Conservation (phyloP, 2,329 filamentous ascomycete genomes). For the Dactylellina cionopaga region DNA sequence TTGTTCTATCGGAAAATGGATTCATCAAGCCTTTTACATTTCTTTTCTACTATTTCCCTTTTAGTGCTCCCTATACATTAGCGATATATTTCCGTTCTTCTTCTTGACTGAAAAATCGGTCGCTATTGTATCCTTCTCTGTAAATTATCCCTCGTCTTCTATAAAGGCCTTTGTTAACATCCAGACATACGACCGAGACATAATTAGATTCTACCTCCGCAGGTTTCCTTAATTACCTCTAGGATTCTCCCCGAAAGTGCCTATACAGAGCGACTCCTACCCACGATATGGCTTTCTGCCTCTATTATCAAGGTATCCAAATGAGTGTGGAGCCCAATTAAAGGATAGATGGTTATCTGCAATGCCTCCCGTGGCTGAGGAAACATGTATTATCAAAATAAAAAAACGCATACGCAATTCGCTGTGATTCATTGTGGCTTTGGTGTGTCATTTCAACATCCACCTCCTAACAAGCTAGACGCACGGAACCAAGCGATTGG, state of each 20-base stretch:
- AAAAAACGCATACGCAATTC: too few relatives aligned
- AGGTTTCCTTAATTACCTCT: background rate
- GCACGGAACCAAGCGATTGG: too few relatives aligned
- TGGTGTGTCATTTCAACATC: too few relatives aligned
- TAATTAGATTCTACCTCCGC: constrained; percentile 1
- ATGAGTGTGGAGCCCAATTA: background rate
- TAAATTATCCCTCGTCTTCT: constrained; percentile 44
- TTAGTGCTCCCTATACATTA: constrained; percentile 51
- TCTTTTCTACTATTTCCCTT: constrained; percentile 14
- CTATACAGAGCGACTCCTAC: too few relatives aligned
- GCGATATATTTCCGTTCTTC: constrained; percentile 31
- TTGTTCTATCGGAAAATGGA: constrained; percentile 43
- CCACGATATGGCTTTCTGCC: too few relatives aligned
- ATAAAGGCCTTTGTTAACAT: constrained; percentile 36
- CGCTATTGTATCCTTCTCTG: constrained; percentile 51
- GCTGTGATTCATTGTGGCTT: too few relatives aligned
- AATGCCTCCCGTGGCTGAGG: constrained; percentile 7
- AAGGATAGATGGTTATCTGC: background rate
- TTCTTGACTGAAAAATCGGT: constrained; percentile 9
- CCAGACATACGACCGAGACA: background rate
- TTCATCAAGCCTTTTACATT: constrained; percentile 36
- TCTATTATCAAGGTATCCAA: too few relatives aligned
- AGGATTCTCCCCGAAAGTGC: background rate
- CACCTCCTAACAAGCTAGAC: too few relatives aligned
- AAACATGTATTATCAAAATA: too few relatives aligned